Percentiles rank a stretch among this genome's conserved stretches.
Evolutionary conservation across 2,329 filamentous ascomycete genomes (phyloP).

Genomic region (Fusarium sp.): DNA sequence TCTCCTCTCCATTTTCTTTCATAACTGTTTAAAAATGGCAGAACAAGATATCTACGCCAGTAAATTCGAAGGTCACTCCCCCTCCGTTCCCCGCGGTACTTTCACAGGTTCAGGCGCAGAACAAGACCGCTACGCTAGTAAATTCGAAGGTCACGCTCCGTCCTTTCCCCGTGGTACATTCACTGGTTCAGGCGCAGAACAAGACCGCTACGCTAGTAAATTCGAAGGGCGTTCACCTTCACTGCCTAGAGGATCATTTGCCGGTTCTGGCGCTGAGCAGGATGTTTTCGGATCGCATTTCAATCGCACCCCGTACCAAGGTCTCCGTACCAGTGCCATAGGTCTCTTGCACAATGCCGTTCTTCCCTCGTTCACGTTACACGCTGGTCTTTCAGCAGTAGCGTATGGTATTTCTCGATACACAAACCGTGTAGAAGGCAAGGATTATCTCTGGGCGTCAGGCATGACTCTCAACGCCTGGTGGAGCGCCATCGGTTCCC

Average conservation of each 20-base stretch:
- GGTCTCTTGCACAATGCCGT: constrained; percentile 10
- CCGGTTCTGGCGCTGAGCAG: constrained; percentile 1
- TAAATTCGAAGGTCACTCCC: background rate
- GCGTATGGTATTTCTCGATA: constrained; percentile 21
- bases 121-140: background rate
- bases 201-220: background rate
- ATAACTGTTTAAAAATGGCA: constrained; percentile 7
- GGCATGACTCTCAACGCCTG: constrained; percentile 25
- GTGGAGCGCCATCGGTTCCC: constrained; percentile 22
- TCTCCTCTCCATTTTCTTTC: rapidly evolving
- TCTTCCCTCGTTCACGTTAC: constrained; percentile 7
- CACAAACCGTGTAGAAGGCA: constrained; percentile 6
- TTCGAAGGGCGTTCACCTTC: background rate
- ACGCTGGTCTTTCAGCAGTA: constrained; percentile 3
- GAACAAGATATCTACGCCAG: constrained; percentile 10
- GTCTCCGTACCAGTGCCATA: constrained; percentile 5
- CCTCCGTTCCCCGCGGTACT: background rate
- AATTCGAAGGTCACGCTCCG: background rate
- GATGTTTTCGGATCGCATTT: constrained; percentile 19
- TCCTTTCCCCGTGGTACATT: background rate
- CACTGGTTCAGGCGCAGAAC: background rate
- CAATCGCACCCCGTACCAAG: constrained; percentile 5
- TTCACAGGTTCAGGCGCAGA: constrained; percentile 1
- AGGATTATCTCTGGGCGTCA: constrained; percentile 18
- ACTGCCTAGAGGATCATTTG: background rate